Percentiles rank a stretch among this genome's conserved stretches.
phyloP scores from a whole-genome alignment of 129 eudicot genomes.

The Chrysanthemum seticuspe region DNA sequence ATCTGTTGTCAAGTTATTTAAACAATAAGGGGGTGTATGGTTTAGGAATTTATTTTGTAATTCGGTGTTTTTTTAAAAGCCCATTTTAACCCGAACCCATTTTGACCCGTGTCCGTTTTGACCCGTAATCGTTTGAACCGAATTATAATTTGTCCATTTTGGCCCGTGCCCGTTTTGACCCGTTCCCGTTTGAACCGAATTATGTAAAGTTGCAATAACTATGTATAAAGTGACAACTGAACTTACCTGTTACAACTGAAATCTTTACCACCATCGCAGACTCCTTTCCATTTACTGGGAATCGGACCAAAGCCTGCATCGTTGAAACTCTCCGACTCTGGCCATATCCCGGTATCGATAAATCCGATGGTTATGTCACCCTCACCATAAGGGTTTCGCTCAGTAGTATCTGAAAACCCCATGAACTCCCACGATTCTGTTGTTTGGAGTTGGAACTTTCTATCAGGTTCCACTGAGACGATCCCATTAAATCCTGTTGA shows the following conservation, averaged over 20 bases:
- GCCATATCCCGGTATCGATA: constrained; percentile 33
- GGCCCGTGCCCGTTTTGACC: too few species aligned
- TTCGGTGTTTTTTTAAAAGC: too few species aligned
- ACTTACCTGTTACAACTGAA: not conserved
- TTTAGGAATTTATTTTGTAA: too few species aligned
- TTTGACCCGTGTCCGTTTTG: too few species aligned
- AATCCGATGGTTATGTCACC: constrained; percentile 39
- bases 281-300: not conserved
- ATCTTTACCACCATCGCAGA: not conserved
- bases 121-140: too few species aligned
- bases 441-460: constrained; percentile 37
- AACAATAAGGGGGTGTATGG: too few species aligned
- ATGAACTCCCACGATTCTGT: constrained; percentile 63
- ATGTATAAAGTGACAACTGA: too few species aligned
- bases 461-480: constrained; percentile 38
- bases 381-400: constrained; percentile 5
- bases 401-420: constrained; percentile 24
- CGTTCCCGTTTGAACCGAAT: too few species aligned
- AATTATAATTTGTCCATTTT: too few species aligned
- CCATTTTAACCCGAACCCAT: too few species aligned
- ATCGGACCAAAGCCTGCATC: not conserved
- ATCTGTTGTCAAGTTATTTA: too few species aligned
- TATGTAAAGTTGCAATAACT: too few species aligned
- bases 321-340: not conserved
- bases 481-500: constrained; percentile 36